Evolutionary conservation across 139 green algal species (phyloP).

Genomic region (Gonium pectorale): DNA sequence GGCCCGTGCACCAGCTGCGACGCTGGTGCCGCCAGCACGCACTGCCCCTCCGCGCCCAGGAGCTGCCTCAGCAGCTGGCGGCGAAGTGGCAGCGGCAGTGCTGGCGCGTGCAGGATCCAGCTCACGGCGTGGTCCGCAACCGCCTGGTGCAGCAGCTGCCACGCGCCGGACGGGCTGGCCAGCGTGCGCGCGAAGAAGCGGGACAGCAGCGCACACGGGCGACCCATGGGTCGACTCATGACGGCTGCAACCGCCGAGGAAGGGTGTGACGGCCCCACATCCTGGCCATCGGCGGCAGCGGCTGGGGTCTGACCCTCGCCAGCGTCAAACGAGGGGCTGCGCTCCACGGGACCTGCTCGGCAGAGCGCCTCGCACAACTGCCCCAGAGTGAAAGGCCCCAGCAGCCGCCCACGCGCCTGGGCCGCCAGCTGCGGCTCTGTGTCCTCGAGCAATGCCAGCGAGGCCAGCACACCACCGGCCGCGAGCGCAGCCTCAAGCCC

Average conservation of each 20-base stretch:
- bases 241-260: too few relatives aligned
- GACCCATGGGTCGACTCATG: background rate
- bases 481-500: conserved; percentile 25
- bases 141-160: background rate
- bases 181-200: background rate
- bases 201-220: background rate
- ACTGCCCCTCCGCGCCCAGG: conserved; percentile 9
- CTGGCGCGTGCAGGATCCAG: background rate
- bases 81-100: conserved; percentile 16
- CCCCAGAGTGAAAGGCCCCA: background rate
- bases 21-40: background rate
- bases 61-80: conserved; percentile 30
- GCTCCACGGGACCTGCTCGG: background rate
- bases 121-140: conserved; percentile 18
- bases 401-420: background rate
- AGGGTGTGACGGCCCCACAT: too few relatives aligned
- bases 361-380: conserved; percentile 3
- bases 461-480: conserved; percentile 4
- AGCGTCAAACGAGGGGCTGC: too few relatives aligned
- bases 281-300: background rate
- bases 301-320: background rate
- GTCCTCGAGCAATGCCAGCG: background rate
- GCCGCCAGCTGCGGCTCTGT: background rate
- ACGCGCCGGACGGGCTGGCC: background rate
- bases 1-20: conserved; percentile 8